phyloP scores from a whole-genome alignment of 495 filamentous ascomycete genomes.

The Astrothelium subdiscretum region DNA sequence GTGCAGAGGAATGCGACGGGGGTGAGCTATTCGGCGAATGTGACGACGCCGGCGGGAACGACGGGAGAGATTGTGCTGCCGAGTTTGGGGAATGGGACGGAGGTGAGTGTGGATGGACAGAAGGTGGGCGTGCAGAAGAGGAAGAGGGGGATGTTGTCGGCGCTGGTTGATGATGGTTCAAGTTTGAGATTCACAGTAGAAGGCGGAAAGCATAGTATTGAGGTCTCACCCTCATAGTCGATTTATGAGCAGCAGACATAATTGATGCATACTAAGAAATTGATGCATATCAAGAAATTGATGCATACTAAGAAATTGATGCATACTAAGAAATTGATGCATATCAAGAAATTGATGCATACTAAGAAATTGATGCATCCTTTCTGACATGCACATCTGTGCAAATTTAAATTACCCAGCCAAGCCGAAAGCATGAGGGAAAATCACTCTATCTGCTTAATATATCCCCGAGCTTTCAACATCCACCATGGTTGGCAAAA shows the following conservation, averaged over 20 bases:
- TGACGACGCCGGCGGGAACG: constrained; percentile 9
- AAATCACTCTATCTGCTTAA: too few relatives aligned
- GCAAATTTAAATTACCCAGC: too few relatives aligned
- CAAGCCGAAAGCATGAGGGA: too few relatives aligned
- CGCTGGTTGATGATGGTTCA: background rate
- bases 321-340: too few relatives aligned
- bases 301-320: too few relatives aligned
- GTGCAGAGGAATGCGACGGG: constrained; percentile 7
- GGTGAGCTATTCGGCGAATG: constrained; percentile 4
- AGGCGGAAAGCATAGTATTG: background rate
- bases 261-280: background rate
- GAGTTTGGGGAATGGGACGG: background rate
- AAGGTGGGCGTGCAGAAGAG: background rate
- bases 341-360: too few relatives aligned
- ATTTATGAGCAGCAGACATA: background rate
- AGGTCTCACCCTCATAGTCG: background rate
- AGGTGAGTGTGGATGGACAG: background rate
- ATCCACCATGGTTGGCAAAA: too few relatives aligned
- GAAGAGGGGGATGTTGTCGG: background rate
- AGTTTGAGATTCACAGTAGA: background rate
- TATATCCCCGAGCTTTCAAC: too few relatives aligned
- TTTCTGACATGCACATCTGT: too few relatives aligned
- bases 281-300: background rate
- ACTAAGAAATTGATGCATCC: too few relatives aligned
- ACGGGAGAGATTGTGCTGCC: constrained; percentile 8